phyloP scores from a whole-genome alignment of 768 basidiomycete genomes.

The Kwoniella botswanensis region DNA sequence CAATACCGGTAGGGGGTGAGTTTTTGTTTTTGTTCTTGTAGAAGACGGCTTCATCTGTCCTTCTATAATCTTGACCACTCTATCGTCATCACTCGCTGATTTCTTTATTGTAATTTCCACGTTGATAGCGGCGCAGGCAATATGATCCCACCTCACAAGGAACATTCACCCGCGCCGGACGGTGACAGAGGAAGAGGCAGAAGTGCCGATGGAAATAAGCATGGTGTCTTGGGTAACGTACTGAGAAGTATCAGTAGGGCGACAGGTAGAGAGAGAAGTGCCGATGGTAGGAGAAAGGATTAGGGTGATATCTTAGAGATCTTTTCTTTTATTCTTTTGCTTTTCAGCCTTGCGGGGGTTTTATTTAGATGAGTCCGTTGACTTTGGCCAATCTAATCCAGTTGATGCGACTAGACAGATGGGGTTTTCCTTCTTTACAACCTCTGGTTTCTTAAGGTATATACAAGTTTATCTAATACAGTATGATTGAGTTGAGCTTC shows the following conservation, averaged over 20 bases:
- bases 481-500: too few species aligned
- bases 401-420: too few species aligned
- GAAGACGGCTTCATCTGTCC: too few species aligned
- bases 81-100: too few species aligned
- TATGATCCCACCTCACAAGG: conserved; percentile 21
- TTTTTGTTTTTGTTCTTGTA: neutral
- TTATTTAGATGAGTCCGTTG: too few species aligned
- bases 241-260: conserved; percentile 50
- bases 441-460: too few species aligned
- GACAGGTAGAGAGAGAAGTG: conserved; percentile 29
- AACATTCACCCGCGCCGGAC: conserved; percentile 23
- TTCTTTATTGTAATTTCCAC: neutral
- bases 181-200: conserved; percentile 44
- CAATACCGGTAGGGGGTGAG: conserved; percentile 52
- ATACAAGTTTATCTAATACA: too few species aligned
- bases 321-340: too few species aligned
- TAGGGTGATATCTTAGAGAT: neutral
- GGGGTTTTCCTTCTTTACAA: too few species aligned
- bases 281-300: conserved; percentile 15
- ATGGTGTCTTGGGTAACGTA: conserved; percentile 51
- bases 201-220: conserved; percentile 31
- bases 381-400: too few species aligned
- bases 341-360: too few species aligned
- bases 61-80: too few species aligned
- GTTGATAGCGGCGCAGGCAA: conserved; percentile 48